A percentile compares a stretch with the other conserved stretches of the same genome.
Conservation (phyloP, 106 monocot genomes). For the Vanilla planifolia region DNA sequence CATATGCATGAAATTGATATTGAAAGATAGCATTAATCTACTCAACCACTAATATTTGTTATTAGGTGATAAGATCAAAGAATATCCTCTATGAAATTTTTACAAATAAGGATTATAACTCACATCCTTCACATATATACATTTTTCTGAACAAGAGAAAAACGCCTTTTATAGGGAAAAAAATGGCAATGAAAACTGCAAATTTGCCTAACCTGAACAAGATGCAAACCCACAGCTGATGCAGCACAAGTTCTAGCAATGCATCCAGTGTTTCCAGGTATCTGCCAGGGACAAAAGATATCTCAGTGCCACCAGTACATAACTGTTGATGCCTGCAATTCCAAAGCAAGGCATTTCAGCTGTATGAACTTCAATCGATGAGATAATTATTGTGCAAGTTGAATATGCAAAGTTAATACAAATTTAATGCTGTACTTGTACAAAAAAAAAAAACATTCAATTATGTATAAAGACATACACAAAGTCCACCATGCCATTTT, state of each 20-base stretch:
- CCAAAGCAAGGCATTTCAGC: slow-evolving; percentile 11
- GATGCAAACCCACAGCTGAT: slow-evolving; percentile 88
- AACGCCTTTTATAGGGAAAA: not conserved
- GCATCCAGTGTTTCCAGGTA: slow-evolving; percentile 92
- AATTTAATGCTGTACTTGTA: too few species aligned
- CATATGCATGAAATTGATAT: too few species aligned
- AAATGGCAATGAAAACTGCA: not conserved
- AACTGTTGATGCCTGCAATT: slow-evolving; percentile 16
- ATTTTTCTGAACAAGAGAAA: not conserved
- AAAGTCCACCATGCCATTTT: too few species aligned
- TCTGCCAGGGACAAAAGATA: slow-evolving; percentile 59
- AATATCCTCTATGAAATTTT: too few species aligned
- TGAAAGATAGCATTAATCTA: too few species aligned
- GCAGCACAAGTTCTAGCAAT: slow-evolving; percentile 99
- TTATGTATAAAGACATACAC: too few species aligned
- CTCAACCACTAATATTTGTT: too few species aligned
- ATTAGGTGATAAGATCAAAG: too few species aligned
- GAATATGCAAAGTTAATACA: not conserved
- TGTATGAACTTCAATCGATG: not conserved
- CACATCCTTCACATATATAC: too few species aligned
- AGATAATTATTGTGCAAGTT: slow-evolving; percentile 3
- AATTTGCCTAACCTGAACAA: slow-evolving; percentile 65
- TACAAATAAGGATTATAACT: too few species aligned
- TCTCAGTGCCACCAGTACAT: slow-evolving; percentile 34
- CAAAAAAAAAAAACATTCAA: too few species aligned